These are phyloP conservation scores for Tirmania nivea DNA, from an alignment of 495 filamentous ascomycete genomes.

Conservation along the genomic window DNA sequence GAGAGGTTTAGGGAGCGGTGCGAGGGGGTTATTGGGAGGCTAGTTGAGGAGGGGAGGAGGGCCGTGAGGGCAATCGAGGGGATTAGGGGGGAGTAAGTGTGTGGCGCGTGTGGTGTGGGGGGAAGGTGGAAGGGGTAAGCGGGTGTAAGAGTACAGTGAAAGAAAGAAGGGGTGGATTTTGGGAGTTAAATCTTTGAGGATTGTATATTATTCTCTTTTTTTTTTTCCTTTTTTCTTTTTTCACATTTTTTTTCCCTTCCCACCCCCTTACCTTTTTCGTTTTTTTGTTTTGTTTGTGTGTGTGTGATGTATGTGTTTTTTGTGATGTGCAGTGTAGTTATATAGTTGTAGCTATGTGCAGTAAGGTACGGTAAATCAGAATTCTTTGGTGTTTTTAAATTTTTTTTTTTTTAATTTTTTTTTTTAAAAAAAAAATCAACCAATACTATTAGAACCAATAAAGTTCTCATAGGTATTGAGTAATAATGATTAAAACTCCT, in stretches of 20 bases:
- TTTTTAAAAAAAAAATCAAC: too few species aligned
- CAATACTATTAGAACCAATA: too few species aligned
- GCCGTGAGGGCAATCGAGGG: constrained; percentile 61
- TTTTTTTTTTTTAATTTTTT: not conserved
- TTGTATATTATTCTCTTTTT: not conserved
- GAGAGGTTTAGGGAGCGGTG: constrained; percentile 56
- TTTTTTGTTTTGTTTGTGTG: not conserved
- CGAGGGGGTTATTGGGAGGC: constrained; percentile 53
- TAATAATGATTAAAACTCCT: too few species aligned
- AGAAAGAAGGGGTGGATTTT: not conserved
- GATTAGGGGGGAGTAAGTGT: constrained; percentile 21
- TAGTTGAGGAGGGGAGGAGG: constrained; percentile 60
- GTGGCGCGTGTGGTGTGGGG: too few species aligned
- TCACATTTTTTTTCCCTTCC: not conserved
- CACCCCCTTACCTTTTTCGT: not conserved
- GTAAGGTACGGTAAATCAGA: not conserved
- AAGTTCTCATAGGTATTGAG: too few species aligned
- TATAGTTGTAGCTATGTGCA: not conserved
- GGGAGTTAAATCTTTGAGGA: not conserved
- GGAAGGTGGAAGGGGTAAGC: too few species aligned
- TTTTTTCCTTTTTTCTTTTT: not conserved
- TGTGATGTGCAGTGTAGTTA: not conserved
- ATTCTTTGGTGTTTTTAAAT: not conserved
- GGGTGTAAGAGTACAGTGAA: not conserved
- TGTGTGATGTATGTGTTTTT: not conserved